These are phyloP conservation scores for Stemphylium beticola DNA, from an alignment of 2,329 filamentous ascomycete genomes.

Conservation along the genomic window DNA sequence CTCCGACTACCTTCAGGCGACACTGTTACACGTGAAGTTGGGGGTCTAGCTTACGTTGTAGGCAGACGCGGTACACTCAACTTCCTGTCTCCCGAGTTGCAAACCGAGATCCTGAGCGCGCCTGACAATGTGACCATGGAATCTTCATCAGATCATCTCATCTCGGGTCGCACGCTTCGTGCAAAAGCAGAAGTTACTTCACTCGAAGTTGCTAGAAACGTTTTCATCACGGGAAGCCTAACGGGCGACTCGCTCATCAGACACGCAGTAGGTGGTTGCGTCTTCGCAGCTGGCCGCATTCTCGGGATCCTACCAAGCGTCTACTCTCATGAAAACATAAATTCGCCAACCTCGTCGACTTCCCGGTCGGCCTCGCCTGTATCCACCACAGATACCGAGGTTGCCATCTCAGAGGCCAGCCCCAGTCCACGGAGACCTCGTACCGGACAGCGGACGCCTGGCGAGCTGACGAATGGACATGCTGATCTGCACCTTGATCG, in stretches of 20 bases:
- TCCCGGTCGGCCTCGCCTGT: slow-evolving; percentile 31
- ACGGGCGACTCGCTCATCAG: slow-evolving; percentile 67
- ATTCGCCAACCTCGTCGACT: slow-evolving; percentile 22
- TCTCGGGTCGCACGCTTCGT: slow-evolving; percentile 62
- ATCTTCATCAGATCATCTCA: slow-evolving; percentile 29
- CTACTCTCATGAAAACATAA: slow-evolving; percentile 19
- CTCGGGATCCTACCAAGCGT: slow-evolving; percentile 31
- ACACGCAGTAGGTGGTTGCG: slow-evolving; percentile 65
- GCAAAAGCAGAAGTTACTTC: slow-evolving; percentile 56
- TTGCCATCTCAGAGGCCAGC: slow-evolving; percentile 6
- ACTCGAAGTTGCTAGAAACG: slow-evolving; percentile 59
- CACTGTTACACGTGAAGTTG: slow-evolving; percentile 54
- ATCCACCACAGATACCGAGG: slow-evolving; percentile 23
- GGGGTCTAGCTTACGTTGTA: slow-evolving; percentile 61
- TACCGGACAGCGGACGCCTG: slow-evolving; percentile 22
- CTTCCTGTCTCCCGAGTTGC: slow-evolving; percentile 58
- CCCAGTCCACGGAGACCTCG: slow-evolving; percentile 11
- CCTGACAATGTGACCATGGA: slow-evolving; percentile 5
- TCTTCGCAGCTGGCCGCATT: slow-evolving; percentile 62
- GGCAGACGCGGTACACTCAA: slow-evolving; percentile 62
- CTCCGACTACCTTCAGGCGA: slow-evolving; percentile 54
- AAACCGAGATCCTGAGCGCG: slow-evolving; percentile 54
- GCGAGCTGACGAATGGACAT: slow-evolving; percentile 44
- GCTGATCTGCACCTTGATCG: slow-evolving; percentile 49
- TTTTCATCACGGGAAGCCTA: slow-evolving; percentile 65